phyloP scores from a whole-genome alignment of 2,329 filamentous ascomycete genomes.

The Cladobotryum mycophilum region DNA sequence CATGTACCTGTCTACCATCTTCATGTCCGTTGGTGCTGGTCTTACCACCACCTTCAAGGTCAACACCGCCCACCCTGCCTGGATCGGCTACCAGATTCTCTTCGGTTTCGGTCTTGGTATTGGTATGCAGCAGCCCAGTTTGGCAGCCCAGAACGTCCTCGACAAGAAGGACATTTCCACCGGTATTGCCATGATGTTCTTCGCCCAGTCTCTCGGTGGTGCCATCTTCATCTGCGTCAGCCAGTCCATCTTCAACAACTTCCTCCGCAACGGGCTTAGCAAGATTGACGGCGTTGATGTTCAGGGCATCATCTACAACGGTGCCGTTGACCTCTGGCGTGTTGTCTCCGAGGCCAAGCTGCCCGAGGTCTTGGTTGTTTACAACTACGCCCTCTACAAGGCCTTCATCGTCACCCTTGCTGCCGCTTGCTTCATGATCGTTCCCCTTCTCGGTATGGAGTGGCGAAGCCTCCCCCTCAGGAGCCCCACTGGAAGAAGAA shows the following conservation, averaged over 20 bases:
- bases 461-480: no score
- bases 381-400: no score
- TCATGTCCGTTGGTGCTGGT: constrained; percentile 31
- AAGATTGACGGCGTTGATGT: no score
- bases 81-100: constrained; percentile 31
- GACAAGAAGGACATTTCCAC: constrained; percentile 36
- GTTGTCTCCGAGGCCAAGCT: no score
- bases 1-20: constrained; percentile 28
- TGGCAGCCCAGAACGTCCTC: constrained; percentile 41
- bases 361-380: no score
- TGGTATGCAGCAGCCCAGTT: constrained; percentile 37
- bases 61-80: constrained; percentile 13
- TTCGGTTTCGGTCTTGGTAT: constrained; percentile 37
- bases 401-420: no score
- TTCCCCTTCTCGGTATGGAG: no score
- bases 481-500: no score
- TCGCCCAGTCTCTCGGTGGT: constrained; percentile 38
- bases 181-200: constrained; percentile 40
- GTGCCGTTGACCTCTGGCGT: no score
- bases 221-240: constrained; percentile 39
- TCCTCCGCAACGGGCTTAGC: no score
- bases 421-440: no score
- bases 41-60: constrained; percentile 34
- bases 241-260: neutral
- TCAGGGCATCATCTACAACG: no score